Base-by-base conservation (phyloP, 345 rosid genomes). In the Geranium brycei region DNA sequence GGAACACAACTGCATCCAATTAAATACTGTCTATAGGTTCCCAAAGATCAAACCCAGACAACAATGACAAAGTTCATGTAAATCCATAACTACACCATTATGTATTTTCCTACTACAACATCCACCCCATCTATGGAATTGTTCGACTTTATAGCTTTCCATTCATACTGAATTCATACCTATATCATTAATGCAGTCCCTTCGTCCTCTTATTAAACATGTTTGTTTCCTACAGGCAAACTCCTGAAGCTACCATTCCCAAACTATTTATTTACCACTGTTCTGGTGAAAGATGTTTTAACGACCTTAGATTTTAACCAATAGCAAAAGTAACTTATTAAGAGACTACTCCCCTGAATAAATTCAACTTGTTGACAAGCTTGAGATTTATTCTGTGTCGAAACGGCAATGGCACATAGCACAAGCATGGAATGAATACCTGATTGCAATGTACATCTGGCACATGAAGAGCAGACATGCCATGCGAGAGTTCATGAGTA, bases 361-460 rank as follows among this genome's bases (percentile, higher is more conserved):
- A 47, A 13, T 47, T 47, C 3, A 6, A 6, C 14, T 8, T 47
- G 3, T 47, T 47, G 53, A 11, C 53, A 47, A 47, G 53, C 41
- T 6, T 47, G 53, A 47, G 53, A 6, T 47, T 47, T 47, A 8
- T 2, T 13, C 12, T 47, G 53, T 8, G 53, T 47, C 11, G 1
- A 47, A 8, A 47, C 53, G 11, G 11, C 13, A 47, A 47, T 47
- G 51, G 11, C 51, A 41, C 13, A 3, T 11, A 41, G 51, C 4
- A 41, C 1, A 41, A 41, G 60, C 28, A 59, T 64, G 66, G 64
- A 73, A 69, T 60, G 19, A 47, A 76, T 68, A 91, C 98, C 96
- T 89, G 96, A 76, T 82, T 82, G 59, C 82, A 75, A 35, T 85
- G 88, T 51, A 89, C 79, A 78, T 79, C 86, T 68, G 83, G 66